These are phyloP conservation scores for Anthracocystis setariae DNA, from an alignment of 1,284 basidiomycete species.

Conservation along the genomic window DNA sequence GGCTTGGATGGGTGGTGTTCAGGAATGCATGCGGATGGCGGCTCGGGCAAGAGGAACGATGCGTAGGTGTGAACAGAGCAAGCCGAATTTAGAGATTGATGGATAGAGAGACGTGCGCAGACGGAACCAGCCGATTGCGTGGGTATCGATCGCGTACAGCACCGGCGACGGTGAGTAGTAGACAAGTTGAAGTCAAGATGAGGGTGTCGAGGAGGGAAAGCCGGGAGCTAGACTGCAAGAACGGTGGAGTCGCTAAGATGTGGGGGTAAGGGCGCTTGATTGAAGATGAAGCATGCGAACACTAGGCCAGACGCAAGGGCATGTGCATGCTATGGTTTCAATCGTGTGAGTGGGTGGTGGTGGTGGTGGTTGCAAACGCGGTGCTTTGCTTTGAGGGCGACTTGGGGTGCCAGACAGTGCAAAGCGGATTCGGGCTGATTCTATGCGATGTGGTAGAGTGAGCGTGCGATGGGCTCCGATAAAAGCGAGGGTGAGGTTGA, in stretches of 20 bases:
- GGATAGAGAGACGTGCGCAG: not conserved
- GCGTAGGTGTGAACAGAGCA: not conserved
- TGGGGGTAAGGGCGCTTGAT: not conserved
- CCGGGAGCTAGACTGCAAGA: not conserved
- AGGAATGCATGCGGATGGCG: conserved; percentile 8
- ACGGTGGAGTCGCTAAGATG: not conserved
- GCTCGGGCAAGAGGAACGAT: not conserved
- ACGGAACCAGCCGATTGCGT: conserved; percentile 36
- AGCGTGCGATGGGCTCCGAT: too few relatives aligned
- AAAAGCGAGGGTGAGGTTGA: too few relatives aligned
- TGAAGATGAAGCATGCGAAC: not conserved
- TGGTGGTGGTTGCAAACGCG: too few relatives aligned
- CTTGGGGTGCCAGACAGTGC: too few relatives aligned
- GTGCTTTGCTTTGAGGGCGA: too few relatives aligned
- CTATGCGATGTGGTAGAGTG: too few relatives aligned
- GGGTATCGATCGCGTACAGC: conserved; percentile 6
- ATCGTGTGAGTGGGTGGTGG: too few relatives aligned
- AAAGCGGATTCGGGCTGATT: too few relatives aligned
- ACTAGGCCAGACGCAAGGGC: too few relatives aligned
- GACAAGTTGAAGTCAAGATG: not conserved
- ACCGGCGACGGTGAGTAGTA: not conserved
- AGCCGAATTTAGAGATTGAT: too few relatives aligned
- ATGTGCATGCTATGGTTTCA: too few relatives aligned
- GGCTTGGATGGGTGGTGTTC: not conserved
- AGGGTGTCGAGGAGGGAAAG: not conserved